Evolutionary conservation across 768 basidiomycete species (phyloP), one percentile per base, ranked within the genome.

Genomic region (Zangia roseola): DNA sequence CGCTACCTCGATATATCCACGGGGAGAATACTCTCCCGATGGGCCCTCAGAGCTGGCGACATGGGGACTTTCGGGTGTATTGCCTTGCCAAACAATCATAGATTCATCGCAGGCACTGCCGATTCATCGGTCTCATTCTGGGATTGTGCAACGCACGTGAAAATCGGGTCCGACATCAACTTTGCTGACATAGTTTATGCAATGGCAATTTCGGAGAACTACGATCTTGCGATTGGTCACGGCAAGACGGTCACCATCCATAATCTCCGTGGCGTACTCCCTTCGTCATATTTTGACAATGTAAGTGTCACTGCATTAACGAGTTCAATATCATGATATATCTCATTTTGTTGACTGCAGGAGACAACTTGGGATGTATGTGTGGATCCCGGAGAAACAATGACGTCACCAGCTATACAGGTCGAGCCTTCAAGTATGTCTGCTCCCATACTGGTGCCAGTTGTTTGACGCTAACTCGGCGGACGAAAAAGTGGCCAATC

Each of bases 121-220:
- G 19, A 25, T 1, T 28, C 41, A 5, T 51, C 51, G 1, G 38
- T 55, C 30, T 45, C 51, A 0, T 53, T 55, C 24, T 54, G 51
- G 51, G 43, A 53, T 20, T 36, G 23, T 4, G 19, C 14, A 2
- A 53, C 53, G 2, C 34, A 17, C 25, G 19, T 40, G 20, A 20
- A 25, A 33, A 45, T 53, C 3, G 51, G 46, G 17, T 10, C 45
- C 6, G 2, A 20, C 12, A 19, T 54, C 10, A 26, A 24, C n/a
- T 45, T 53, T 14, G 8, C 20, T 2, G 10, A 7, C 10, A 1
- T 2, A 2, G 5, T 53, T 13, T 13, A 4, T 7, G 35, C 7
- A 10, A 47, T 53, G 16, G 23, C 50, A 2, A 39, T 52, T 21
- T 54, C 53, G 5, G 19, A 8, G 20, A 47, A 56, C 34, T 37